Evolutionary conservation across 2,329 filamentous ascomycete species (phyloP), one percentile per base, ranked within the genome.

Genomic region (Ascochyta fabae): DNA sequence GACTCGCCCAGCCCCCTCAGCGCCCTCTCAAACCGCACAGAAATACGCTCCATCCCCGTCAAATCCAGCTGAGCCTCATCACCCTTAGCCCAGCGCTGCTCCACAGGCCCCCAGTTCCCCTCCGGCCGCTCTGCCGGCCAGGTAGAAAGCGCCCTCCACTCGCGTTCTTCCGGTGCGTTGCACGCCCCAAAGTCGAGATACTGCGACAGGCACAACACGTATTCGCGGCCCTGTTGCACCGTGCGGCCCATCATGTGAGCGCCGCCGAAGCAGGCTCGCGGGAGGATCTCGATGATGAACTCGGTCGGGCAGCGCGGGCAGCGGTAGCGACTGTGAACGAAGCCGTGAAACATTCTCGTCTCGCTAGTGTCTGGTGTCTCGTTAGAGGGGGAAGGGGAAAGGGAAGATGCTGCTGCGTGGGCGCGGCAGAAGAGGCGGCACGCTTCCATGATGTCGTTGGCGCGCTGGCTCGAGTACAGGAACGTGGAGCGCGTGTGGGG

Each of bases 341-440:
- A 46, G 43, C 43, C 43, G 15, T 46, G 31, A 16, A 36, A 33
- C 33, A 27, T 38, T 10, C 33, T 35, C 42, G 42, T 35, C 29
- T 35, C 29, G 42, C 42, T 45, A n/a, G 29, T 35, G 19, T 35
- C 42, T 34, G 29, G 31, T 45, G 42, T 35, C 42, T 35, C 15
- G 31, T 45, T 45, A 7, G 41, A 33, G 41, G 41, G 27, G 27
- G 41, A 34, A 26, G 26, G 26, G 26, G 27, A 4, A 29, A 29
- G 27, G 29, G 29, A 45, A 45, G 42, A 45, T 26, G 42, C 42
- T 35, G 42, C 33, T 46, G 43, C 43, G 33, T 46, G 33, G 22
- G 31, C 43, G 43, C 43, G 31, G 31, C 43, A 46, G 43, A 46
- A 46, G 42, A 45, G 42, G 42, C 42, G 42, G 42, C 42, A 45